phyloP scores from a whole-genome alignment of 2,329 filamentous ascomycete species.

The Fusarium sp. region DNA sequence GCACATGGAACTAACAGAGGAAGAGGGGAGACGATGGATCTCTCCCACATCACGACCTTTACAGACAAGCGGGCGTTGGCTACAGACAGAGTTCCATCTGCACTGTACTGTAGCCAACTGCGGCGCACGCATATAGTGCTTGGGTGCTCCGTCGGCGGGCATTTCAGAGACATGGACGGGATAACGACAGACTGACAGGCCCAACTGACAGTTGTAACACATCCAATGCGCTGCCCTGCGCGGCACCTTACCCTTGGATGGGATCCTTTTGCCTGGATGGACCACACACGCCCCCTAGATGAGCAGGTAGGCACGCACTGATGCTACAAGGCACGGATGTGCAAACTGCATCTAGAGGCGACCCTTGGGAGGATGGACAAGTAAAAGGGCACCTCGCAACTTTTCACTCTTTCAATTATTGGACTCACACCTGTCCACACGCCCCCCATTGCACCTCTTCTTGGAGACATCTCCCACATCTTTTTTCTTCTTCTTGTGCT shows the following conservation, averaged over 20 bases:
- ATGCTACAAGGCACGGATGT: slow-evolving; percentile 36
- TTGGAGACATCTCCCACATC: slow-evolving; percentile 16
- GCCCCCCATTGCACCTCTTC: slow-evolving; percentile 11
- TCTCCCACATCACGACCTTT: slow-evolving; percentile 8
- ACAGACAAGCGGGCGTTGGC: neutral
- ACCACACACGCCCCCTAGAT: slow-evolving; percentile 19
- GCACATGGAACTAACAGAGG: neutral
- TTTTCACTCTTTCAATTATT: neutral
- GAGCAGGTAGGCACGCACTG: slow-evolving; percentile 13
- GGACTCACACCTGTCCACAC: neutral
- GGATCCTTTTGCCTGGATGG: slow-evolving; percentile 17
- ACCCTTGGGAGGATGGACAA: slow-evolving; percentile 9
- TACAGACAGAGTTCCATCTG: too few species aligned
- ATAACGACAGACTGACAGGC: slow-evolving; percentile 9
- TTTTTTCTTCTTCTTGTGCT: neutral
- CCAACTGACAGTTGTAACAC: slow-evolving; percentile 27
- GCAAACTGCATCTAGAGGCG: slow-evolving; percentile 30
- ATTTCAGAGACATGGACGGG: neutral
- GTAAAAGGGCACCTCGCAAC: slow-evolving; percentile 3
- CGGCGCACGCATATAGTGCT: neutral
- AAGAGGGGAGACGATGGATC: neutral
- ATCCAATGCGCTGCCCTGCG: slow-evolving; percentile 14
- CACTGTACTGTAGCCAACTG: slow-evolving; percentile 2
- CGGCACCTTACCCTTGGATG: neutral
- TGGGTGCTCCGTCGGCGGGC: neutral